Evolutionary conservation across 1,284 basidiomycete species (phyloP).

Genomic region (Cryptococcus sp.): DNA sequence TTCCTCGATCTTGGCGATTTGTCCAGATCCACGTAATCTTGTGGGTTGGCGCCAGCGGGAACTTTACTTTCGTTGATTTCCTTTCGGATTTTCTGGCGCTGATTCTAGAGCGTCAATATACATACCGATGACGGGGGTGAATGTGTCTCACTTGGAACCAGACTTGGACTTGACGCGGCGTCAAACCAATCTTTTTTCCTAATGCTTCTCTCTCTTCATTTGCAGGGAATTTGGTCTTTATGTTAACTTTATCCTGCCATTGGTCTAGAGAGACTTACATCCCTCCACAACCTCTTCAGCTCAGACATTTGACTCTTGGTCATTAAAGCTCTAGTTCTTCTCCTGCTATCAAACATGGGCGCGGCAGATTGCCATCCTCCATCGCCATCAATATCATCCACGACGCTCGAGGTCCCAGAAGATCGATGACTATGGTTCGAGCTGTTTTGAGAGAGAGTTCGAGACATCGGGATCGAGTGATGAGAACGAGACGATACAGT

Average conservation of each 20-base stretch:
- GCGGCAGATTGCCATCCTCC: too few species aligned
- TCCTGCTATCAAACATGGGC: conserved; percentile 5
- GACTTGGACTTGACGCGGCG: conserved; percentile 45
- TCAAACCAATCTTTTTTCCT: conserved; percentile 34
- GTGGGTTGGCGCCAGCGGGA: conserved; percentile 24
- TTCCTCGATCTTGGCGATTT: conserved; percentile 25
- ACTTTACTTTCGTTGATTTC: conserved; percentile 20
- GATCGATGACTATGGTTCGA: too few species aligned
- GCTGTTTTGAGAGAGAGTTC: too few species aligned
- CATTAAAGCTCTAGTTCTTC: conserved; percentile 15
- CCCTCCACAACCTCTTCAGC: conserved; percentile 12
- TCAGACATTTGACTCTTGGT: conserved; percentile 12
- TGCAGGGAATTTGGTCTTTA: conserved; percentile 41
- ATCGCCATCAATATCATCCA: too few species aligned
- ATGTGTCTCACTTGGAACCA: conserved; percentile 48
- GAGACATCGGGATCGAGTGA: too few species aligned
- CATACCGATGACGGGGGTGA: too few species aligned
- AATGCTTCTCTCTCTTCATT: conserved; percentile 31
- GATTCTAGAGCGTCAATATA: conserved; percentile 31
- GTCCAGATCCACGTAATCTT: conserved; percentile 25
- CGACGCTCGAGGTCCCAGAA: too few species aligned
- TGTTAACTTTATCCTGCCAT: neutral
- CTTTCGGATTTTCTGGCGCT: conserved; percentile 38
- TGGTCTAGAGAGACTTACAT: conserved; percentile 19
- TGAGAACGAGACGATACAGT: too few species aligned